A percentile compares a stretch with the other conserved stretches of the same genome.
These are phyloP conservation scores for Verticillium nonalfalfae DNA, from an alignment of 2,329 filamentous ascomycete genomes.

Conservation along the genomic window DNA sequence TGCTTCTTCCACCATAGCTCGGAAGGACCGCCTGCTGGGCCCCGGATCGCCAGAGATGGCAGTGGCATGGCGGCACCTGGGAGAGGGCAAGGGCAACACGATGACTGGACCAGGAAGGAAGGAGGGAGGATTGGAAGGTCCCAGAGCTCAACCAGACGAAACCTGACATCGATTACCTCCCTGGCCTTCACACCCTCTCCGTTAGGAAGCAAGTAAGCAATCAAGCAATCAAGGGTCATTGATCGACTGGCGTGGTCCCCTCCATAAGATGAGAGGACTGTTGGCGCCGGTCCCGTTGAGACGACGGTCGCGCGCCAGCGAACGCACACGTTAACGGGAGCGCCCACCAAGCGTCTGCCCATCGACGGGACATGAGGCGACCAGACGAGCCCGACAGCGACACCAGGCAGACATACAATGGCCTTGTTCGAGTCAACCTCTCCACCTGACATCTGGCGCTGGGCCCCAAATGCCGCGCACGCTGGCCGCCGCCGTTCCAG, in stretches of 20 bases:
- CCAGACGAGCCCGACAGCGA: neutral
- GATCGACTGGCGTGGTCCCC: neutral
- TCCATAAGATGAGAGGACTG: neutral
- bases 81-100: too few species aligned
- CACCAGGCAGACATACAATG: neutral
- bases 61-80: neutral
- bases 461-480: too few species aligned
- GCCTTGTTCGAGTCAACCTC: neutral
- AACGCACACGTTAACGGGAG: neutral
- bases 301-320: neutral
- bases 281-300: neutral
- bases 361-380: neutral
- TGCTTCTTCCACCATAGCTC: neutral
- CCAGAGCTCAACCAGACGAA: too few species aligned
- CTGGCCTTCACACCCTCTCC: too few species aligned
- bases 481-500: neutral
- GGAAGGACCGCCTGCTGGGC: neutral
- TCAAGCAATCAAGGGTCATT: too few species aligned
- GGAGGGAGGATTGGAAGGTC: too few species aligned
- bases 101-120: too few species aligned
- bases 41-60: neutral
- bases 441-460: neutral
- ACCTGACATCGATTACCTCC: too few species aligned
- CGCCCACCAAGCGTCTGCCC: neutral
- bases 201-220: too few species aligned